phyloP scores from a whole-genome alignment of 805 yeast species.

The Cyberlindnera xylosilytica region DNA sequence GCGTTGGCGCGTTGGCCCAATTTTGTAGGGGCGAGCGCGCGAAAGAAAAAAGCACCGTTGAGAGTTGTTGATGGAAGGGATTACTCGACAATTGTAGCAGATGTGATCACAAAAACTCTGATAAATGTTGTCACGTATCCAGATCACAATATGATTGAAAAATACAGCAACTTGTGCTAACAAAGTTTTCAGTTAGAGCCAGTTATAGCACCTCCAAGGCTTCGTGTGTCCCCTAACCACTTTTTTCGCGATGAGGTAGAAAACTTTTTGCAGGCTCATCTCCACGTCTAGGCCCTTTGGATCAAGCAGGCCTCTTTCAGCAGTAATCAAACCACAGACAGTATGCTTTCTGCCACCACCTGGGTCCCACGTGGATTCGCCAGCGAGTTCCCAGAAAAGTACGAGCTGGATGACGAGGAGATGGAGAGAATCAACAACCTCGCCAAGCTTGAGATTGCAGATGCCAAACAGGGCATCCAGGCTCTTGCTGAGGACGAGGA shows the following conservation, averaged over 20 bases:
- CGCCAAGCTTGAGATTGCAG: conserved; percentile 79
- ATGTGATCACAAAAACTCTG: too few species aligned
- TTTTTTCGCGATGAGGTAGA: conserved; percentile 2
- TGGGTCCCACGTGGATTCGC: conserved; percentile 99
- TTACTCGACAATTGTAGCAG: too few species aligned
- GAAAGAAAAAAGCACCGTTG: too few species aligned
- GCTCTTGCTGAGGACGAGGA: conserved; percentile 35
- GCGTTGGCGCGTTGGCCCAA: too few species aligned
- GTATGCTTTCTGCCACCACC: conserved; percentile 86
- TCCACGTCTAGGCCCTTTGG: too few species aligned
- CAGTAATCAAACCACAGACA: neutral
- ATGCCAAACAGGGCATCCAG: conserved; percentile 64
- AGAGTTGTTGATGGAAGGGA: too few species aligned
- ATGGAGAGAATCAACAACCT: conserved; percentile 84
- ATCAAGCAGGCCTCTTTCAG: too few species aligned
- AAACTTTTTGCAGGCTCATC: conserved; percentile 3
- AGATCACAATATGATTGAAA: too few species aligned
- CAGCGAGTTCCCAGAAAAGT: conserved; percentile 85
- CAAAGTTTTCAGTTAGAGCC: neutral
- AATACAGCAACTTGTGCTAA: neutral
- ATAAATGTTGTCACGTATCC: too few species aligned
- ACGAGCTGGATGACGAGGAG: conserved; percentile 87
- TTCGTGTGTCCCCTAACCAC: conserved; percentile 6
- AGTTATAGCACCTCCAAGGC: too few species aligned
- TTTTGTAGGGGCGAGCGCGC: too few species aligned